Base-by-base conservation (phyloP, 2,329 filamentous ascomycete species). In the Ascochyta koolunga region DNA sequence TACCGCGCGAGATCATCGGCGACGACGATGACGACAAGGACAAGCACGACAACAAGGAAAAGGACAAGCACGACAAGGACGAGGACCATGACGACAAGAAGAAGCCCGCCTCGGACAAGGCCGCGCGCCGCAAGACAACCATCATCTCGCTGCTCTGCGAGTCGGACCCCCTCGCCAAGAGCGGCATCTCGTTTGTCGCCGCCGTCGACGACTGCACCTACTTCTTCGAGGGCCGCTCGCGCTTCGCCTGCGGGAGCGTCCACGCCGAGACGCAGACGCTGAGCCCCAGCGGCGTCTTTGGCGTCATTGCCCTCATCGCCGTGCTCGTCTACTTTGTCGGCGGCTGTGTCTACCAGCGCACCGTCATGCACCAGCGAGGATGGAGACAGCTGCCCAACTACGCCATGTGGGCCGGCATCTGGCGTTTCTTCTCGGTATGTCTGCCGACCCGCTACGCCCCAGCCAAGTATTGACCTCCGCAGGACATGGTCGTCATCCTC, bases 371-470 rank as follows among this genome's bases (percentile, higher is more conserved):
- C 73, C 92, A 96, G 66, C 84, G 95, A 58, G 95, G 95, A 41
- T 98, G 93, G 95, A 86, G 90, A 64, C 95, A 99, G 75, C 79
- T 97, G 64, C 95, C 95, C 47, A 98, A 99, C 78, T 97, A 95
- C 78, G 87, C 85, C 65, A 84, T 97, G 64, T 99, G 95, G 95
- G 87, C 91, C 25, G 89, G 91, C 49, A 90, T 97, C 58, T 87
- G 90, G 77, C 86, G 83, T 64, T 96, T 96, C 73, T 78, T 96
- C 67, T 89, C 84, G 81, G 93, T 95, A 84, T 21, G 52, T 46
- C 35, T 36, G 7, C 29, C 38, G 13, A 37, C 31, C 1, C 22
- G 24, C 13, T 35, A 36, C 15, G 10, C n/a, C 1, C 4, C 7
- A 11, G 35, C 9, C 13, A 24, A 36, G 13, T 15, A 24, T 44